Conservation (phyloP, 352 stramenopile genomes). For the Globisporangium polare region DNA sequence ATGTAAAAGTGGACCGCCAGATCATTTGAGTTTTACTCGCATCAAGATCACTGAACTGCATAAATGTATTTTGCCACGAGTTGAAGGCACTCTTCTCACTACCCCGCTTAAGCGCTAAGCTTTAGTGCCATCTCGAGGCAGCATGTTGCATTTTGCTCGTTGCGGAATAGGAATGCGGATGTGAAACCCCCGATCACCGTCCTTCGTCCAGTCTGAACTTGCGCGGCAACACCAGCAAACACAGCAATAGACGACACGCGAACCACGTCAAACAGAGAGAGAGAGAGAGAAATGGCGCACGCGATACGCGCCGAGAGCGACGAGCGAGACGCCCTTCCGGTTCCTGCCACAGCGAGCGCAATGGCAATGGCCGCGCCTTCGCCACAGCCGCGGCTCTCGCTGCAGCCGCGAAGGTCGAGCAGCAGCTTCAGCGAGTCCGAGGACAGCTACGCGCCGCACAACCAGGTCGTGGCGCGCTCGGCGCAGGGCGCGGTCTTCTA, state of each 20-base stretch:
- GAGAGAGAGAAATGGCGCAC: not conserved
- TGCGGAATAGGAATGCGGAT: not conserved
- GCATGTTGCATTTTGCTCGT: not conserved
- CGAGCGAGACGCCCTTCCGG: not conserved
- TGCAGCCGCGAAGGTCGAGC: constrained; percentile 11
- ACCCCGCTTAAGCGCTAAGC: too few relatives aligned
- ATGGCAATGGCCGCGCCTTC: not conserved
- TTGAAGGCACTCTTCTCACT: too few relatives aligned
- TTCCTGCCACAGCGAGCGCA: not conserved
- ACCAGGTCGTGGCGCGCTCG: constrained; percentile 63
- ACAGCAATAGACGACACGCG: not conserved
- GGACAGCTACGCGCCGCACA: constrained; percentile 17
- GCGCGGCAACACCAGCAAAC: not conserved
- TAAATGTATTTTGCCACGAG: too few relatives aligned
- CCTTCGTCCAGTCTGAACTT: not conserved
- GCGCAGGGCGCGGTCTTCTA: constrained; percentile 67
- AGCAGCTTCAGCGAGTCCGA: constrained; percentile 15
- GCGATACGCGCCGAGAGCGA: constrained; percentile 6
- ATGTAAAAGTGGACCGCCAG: too few relatives aligned
- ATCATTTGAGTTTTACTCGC: too few relatives aligned
- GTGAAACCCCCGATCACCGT: not conserved
- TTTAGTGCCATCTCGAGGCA: not conserved
- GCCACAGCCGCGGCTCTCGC: constrained; percentile 2
- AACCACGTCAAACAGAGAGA: not conserved
- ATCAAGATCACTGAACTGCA: too few relatives aligned